A percentile compares a stretch with the other conserved stretches of the same genome.
phyloP scores from a whole-genome alignment of 2,329 filamentous ascomycete genomes.

The Xylaria sp. region DNA sequence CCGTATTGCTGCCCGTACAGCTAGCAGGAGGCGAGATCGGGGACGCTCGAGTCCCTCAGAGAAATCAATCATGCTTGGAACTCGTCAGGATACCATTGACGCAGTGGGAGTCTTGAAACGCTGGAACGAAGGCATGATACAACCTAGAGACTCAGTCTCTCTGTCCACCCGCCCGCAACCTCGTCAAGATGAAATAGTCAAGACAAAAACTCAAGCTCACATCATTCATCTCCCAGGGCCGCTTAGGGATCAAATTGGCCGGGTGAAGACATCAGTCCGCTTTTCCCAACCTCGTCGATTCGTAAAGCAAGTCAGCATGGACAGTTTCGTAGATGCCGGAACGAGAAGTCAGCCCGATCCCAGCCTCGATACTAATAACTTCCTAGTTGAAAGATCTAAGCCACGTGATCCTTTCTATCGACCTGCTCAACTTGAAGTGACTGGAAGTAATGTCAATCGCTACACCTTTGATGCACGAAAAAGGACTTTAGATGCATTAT shows the following conservation, averaged over 20 bases:
- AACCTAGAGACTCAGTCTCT: constrained; percentile 43
- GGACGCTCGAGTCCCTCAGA: constrained; percentile 60
- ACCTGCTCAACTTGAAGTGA: constrained; percentile 63
- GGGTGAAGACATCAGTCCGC: constrained; percentile 24
- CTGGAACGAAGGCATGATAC: constrained; percentile 62
- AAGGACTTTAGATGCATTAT: constrained; percentile 60
- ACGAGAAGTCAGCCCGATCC: constrained; percentile 10
- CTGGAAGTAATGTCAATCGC: constrained; percentile 43
- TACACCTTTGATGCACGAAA: constrained; percentile 58
- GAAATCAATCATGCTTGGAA: constrained; percentile 67
- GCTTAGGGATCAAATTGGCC: neutral
- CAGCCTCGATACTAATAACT: neutral
- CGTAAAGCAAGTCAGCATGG: constrained; percentile 39
- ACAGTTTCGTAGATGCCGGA: constrained; percentile 40
- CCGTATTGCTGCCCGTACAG: constrained; percentile 65
- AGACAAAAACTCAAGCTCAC: neutral
- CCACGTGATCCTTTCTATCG: constrained; percentile 38
- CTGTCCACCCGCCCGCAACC: neutral
- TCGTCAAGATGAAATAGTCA: neutral
- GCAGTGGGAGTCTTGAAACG: constrained; percentile 57
- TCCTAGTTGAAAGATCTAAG: constrained; percentile 16
- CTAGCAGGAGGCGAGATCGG: constrained; percentile 51
- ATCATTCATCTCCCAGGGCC: neutral
- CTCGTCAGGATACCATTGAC: constrained; percentile 64
- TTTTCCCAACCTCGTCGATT: constrained; percentile 39